Percentiles rank a stretch among this genome's conserved stretches.
These are phyloP conservation scores for Kwoniella shandongensis DNA, from an alignment of 768 basidiomycete genomes.

Conservation along the genomic window DNA sequence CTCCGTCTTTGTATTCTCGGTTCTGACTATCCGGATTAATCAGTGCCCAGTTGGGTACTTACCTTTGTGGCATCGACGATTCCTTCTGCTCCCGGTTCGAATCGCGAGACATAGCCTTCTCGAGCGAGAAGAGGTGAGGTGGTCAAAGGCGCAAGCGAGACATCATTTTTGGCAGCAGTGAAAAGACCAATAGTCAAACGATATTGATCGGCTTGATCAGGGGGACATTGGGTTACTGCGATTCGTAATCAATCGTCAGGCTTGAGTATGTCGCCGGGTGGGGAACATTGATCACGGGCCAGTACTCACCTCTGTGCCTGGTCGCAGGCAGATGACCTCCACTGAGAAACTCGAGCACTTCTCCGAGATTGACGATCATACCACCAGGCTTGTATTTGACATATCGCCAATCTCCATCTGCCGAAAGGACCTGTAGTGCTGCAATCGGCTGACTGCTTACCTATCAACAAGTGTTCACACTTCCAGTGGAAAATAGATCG, in stretches of 20 bases:
- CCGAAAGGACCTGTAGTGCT: constrained; percentile 23
- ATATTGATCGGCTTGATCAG: constrained; percentile 12
- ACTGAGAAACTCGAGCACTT: constrained; percentile 29
- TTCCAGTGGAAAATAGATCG: no score
- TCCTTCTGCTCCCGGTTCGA: constrained; percentile 7
- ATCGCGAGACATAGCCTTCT: constrained; percentile 9
- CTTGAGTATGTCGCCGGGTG: no score
- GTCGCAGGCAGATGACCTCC: constrained; percentile 6
- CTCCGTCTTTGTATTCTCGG: no score
- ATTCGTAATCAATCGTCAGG: background rate
- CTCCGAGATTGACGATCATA: constrained; percentile 29
- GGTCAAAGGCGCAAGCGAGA: constrained; percentile 9
- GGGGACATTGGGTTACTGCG: constrained; percentile 10
- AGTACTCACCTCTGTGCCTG: no score
- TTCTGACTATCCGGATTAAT: no score
- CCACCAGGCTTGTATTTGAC: constrained; percentile 25
- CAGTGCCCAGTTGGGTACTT: no score
- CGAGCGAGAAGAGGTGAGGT: constrained; percentile 7
- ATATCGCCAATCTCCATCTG: constrained; percentile 24
- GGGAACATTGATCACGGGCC: no score
- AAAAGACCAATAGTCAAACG: constrained; percentile 14
- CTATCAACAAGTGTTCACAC: no score
- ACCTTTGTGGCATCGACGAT: constrained; percentile 11
- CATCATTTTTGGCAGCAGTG: constrained; percentile 11
- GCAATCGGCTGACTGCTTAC: constrained; percentile 13